These are phyloP conservation scores for Penicillium rolfsii DNA, from an alignment of 2,329 filamentous ascomycete genomes.

Conservation along the genomic window DNA sequence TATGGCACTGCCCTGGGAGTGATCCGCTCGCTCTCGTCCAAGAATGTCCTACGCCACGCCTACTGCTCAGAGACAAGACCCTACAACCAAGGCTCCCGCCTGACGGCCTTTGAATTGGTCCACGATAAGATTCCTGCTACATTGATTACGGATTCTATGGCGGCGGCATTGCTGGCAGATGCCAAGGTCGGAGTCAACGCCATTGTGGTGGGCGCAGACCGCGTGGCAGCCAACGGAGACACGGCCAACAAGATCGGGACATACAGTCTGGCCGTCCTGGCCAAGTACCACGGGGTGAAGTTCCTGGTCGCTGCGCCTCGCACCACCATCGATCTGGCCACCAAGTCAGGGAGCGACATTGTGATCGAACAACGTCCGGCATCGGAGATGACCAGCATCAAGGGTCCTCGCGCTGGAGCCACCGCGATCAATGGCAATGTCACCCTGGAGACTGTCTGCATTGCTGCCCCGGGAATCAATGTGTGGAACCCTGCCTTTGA, in stretches of 20 bases:
- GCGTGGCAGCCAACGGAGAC: conserved; percentile 94
- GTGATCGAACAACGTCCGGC: conserved; percentile 84
- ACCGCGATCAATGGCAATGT: conserved; percentile 49
- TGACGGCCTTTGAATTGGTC: conserved; percentile 96
- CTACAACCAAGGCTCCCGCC: conserved; percentile 94
- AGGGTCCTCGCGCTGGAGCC: conserved; percentile 70
- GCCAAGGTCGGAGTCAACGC: conserved; percentile 71
- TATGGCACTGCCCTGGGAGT: conserved; percentile 95
- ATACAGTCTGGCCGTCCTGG: conserved; percentile 88
- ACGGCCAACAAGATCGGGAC: conserved; percentile 99
- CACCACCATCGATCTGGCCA: conserved; percentile 88
- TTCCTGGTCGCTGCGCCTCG: conserved; percentile 94
- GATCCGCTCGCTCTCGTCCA: conserved; percentile 76
- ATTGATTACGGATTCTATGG: conserved; percentile 96
- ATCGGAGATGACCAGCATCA: conserved; percentile 82
- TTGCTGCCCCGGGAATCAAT: conserved; percentile 72
- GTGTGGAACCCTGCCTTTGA: conserved; percentile 99
- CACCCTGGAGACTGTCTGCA: conserved; percentile 68
- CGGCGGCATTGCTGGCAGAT: conserved; percentile 73
- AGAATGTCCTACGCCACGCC: conserved; percentile 71
- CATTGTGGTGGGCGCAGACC: conserved; percentile 91
- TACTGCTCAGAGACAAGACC: conserved; percentile 97
- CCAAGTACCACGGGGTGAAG: conserved; percentile 83
- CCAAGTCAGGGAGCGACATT: conserved; percentile 76
- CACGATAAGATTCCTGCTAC: conserved; percentile 91